A percentile compares a stretch with the other conserved stretches of the same genome.
Evolutionary conservation across 225 moss, liverwort and hornwort species (phyloP).

Genomic region (Neckera pumila): DNA sequence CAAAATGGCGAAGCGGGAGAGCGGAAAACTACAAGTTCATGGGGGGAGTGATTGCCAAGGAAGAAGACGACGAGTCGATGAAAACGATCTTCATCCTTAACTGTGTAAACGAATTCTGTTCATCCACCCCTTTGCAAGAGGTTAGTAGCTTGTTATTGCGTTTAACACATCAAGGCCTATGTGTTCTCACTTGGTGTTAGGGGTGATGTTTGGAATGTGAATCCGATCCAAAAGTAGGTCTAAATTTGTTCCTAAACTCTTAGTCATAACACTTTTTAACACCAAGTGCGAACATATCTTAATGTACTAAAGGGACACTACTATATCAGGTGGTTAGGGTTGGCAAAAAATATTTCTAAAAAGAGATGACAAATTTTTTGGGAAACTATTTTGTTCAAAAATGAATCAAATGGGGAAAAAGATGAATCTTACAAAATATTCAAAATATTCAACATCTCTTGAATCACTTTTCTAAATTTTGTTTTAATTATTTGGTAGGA

Average conservation of each 20-base stretch:
- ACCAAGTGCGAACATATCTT: too few relatives aligned
- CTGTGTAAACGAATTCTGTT: background rate
- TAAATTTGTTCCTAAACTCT: too few relatives aligned
- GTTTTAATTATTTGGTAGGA: background rate
- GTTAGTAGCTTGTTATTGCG: too few relatives aligned
- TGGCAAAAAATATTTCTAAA: background rate
- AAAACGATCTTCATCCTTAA: background rate
- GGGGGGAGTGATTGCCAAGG: background rate
- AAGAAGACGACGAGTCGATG: background rate
- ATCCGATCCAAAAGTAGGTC: too few relatives aligned
- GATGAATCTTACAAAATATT: background rate
- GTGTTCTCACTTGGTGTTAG: too few relatives aligned
- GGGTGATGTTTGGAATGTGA: too few relatives aligned
- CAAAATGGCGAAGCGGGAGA: background rate
- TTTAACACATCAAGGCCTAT: too few relatives aligned
- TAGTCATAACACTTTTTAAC: too few relatives aligned
- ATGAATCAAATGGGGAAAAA: background rate
- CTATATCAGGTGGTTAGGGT: background rate
- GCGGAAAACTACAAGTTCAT: background rate
- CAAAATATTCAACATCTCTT: rapidly evolving
- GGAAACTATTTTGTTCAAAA: background rate
- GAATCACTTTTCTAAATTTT: background rate
- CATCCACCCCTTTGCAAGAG: too few relatives aligned
- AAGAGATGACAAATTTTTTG: too few relatives aligned
- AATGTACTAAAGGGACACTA: background rate